Evolutionary conservation across 129 eudicot genomes (phyloP).

Genomic region (Helianthus tuberosus): DNA sequence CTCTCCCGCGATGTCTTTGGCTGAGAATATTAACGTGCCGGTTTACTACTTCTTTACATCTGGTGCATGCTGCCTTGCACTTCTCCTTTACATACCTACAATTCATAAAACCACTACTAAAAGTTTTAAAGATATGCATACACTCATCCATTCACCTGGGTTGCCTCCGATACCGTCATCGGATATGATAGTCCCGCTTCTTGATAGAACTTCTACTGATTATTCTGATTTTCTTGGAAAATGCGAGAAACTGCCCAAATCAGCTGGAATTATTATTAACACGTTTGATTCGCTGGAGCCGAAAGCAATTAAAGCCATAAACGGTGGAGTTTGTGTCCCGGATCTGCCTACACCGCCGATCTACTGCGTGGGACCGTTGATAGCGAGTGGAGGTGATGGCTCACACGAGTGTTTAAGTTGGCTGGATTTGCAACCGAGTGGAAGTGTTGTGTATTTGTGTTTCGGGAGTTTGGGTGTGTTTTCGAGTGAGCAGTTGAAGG

Average conservation of each 20-base stretch:
- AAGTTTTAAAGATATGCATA: conserved; percentile 30
- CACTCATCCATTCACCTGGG: background rate
- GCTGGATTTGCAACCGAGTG: conserved; percentile 48
- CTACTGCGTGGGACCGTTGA: conserved; percentile 53
- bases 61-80: conserved; percentile 29
- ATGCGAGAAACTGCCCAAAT: conserved; percentile 28
- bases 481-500: background rate
- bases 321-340: conserved; percentile 45
- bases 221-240: conserved; percentile 33
- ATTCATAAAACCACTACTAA: conserved; percentile 14
- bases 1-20: conserved; percentile 21
- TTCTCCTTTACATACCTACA: conserved; percentile 25
- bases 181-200: conserved; percentile 23
- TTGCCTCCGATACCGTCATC: conserved; percentile 24
- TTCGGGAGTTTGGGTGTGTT: conserved; percentile 55
- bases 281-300: conserved; percentile 21
- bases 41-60: conserved; percentile 32
- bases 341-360: conserved; percentile 50
- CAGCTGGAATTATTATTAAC: conserved; percentile 44
- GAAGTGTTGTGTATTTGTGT: conserved; percentile 13
- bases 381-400: conserved; percentile 20
- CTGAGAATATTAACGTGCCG: conserved; percentile 9
- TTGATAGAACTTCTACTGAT: conserved; percentile 24
- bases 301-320: conserved; percentile 45
- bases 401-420: conserved; percentile 41